A percentile compares a stretch with the other conserved stretches of the same genome.
Conservation (phyloP, 805 yeast genomes). For the Kodamaea leandrae region DNA sequence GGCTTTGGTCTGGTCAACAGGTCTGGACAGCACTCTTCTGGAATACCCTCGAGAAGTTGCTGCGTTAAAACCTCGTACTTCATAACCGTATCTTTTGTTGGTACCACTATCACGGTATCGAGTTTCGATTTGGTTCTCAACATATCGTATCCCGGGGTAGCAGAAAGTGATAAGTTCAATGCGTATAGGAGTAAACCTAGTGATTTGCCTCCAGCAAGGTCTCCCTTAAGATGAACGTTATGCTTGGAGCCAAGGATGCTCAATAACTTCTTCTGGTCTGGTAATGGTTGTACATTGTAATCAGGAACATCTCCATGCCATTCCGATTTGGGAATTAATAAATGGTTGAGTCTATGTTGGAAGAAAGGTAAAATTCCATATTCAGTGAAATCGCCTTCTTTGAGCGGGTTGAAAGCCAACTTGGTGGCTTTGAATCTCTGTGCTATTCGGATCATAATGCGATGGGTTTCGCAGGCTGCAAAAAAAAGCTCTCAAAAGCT, state of each 20-base stretch:
- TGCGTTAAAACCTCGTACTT: conserved; percentile 15
- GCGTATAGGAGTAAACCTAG: conserved; percentile 18
- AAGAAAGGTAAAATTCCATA: conserved; percentile 24
- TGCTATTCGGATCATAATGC: not conserved
- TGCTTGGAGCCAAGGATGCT: conserved; percentile 17
- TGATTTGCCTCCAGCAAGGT: conserved; percentile 21
- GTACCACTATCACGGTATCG: conserved; percentile 24
- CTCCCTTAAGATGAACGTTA: conserved; percentile 16
- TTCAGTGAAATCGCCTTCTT: conserved; percentile 17
- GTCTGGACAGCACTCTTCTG: conserved; percentile 24
- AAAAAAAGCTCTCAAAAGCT: not conserved
- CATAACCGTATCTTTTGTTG: conserved; percentile 21
- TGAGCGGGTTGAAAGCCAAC: not conserved
- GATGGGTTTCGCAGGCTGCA: not conserved
- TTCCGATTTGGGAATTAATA: conserved; percentile 4
- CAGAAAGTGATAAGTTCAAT: conserved; percentile 18
- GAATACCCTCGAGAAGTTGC: conserved; percentile 17
- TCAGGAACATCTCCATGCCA: conserved; percentile 7
- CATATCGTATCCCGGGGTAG: conserved; percentile 18
- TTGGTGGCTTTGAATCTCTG: not conserved
- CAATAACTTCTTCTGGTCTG: conserved; percentile 21
- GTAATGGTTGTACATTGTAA: conserved; percentile 18
- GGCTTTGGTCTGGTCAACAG: conserved; percentile 7
- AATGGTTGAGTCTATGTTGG: conserved; percentile 19
- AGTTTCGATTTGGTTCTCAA: conserved; percentile 11